A percentile compares a stretch with the other conserved stretches of the same genome.
Evolutionary conservation across 768 basidiomycete genomes (phyloP).

Genomic region (Mycena galericulata): DNA sequence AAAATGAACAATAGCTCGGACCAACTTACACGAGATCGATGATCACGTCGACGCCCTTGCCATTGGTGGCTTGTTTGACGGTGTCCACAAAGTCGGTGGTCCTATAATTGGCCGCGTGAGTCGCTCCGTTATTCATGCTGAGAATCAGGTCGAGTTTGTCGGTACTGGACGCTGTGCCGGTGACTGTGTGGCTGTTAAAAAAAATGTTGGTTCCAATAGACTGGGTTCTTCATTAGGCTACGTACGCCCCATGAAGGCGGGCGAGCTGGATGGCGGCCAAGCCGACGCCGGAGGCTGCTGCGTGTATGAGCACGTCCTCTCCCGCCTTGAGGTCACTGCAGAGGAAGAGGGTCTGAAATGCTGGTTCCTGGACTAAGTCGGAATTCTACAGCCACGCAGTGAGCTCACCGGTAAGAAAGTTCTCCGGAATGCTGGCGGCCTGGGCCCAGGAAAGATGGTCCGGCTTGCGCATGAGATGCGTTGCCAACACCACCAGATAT

Average conservation of each 20-base stretch:
- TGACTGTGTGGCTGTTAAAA: slow-evolving; percentile 70
- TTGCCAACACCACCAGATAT: slow-evolving; percentile 74
- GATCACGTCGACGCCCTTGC: slow-evolving; percentile 83
- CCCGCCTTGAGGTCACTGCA: slow-evolving; percentile 75
- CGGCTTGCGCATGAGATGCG: slow-evolving; percentile 81
- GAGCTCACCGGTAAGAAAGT: slow-evolving; percentile 81
- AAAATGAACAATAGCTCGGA: background rate
- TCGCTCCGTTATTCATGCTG: slow-evolving; percentile 72
- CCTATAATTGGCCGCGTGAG: slow-evolving; percentile 86
- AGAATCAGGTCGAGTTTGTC: slow-evolving; percentile 86
- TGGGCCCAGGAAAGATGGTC: slow-evolving; percentile 80
- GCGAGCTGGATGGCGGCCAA: slow-evolving; percentile 90
- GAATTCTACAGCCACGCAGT: background rate
- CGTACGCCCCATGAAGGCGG: slow-evolving; percentile 77
- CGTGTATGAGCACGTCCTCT: slow-evolving; percentile 87
- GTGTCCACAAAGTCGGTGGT: slow-evolving; percentile 81
- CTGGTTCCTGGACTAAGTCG: slow-evolving; percentile 38
- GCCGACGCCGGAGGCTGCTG: slow-evolving; percentile 92
- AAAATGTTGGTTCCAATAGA: slow-evolving; percentile 1
- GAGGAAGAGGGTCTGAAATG: slow-evolving; percentile 64
- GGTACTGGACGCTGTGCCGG: slow-evolving; percentile 85
- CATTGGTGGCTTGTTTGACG: slow-evolving; percentile 73
- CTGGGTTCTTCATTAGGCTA: slow-evolving; percentile 37
- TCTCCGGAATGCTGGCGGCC: slow-evolving; percentile 90
- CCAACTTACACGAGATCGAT: slow-evolving; percentile 75